Evolutionary conservation across 257 asterid genomes (phyloP), one percentile per base, ranked within the genome.

Genomic region (Henckelia pumila): DNA sequence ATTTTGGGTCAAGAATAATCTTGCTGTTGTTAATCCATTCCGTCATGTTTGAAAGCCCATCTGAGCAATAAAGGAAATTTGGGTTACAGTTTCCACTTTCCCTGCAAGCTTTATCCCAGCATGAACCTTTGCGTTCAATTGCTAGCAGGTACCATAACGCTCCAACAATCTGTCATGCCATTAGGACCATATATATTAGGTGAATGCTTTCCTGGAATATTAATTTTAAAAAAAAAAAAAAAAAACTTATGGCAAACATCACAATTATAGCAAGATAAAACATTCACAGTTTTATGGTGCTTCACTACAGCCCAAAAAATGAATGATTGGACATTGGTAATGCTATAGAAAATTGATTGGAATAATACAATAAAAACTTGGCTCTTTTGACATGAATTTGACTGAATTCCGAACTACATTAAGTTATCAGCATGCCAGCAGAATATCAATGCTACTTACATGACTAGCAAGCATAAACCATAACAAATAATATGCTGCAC

Each of bases 381-480:
- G 13, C 50, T 40, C 14, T 8, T 8, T 40, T 40, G 47, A 35
- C 47, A 40, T n/a, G 13, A 40, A 40, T 13, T 10, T 40, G 50
- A 40, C n/a, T 40, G 50, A 35, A 40, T 40, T 40, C 50, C 50
- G 53, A 57, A 52, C 47, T 32, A 33, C 44, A 59, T 35, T 56
- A 35, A 28, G 25, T 28, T 67, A 33, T 57, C 40, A 72, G 60
- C 26, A 71, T 56, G 47, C 49, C 22, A 26, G 13, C n/a, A 65
- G 65, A 29, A n/a, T 49, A 24, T 57, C 44, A 8, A 11, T 76
- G 76, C 29, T 59, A 74, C 96, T 80, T 85, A 93, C 99, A 73
- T 93, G 99, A 63, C 97, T 90, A 71, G 96, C 96, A 59, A 93
- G 96, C 76, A 88, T 29, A 79, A 93, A 93, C 99, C 97, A 90